Evolutionary conservation across 495 filamentous ascomycete species (phyloP), one percentile per base, ranked within the genome.

Genomic region (Mytilinidion resinicola): DNA sequence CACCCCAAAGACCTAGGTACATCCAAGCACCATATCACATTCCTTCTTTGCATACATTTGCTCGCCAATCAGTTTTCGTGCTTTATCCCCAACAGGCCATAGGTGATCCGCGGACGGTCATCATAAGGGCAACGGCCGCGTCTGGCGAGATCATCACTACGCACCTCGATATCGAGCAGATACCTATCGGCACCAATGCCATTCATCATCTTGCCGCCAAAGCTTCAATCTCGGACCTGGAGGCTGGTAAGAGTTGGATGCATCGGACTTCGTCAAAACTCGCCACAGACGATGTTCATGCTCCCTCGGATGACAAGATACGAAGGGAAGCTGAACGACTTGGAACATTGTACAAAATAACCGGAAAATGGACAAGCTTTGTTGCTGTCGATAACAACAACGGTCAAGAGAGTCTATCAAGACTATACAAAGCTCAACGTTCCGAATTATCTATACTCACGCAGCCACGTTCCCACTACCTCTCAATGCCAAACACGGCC

Each of bases 171-270:
- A 20, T 46, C 12, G 14, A 46, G 5, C 9, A 15, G 8, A 15
- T 5, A 17, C 15, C 8, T 46, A 15, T 19, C 11, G 25, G 19
- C 15, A 12, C 11, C 15, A 17, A 14, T 44, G 38, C 34, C 9
- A 60, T 64, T 36, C 64, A 67, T 54, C 56, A 63, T 50, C 61
- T 67, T 37, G 61, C 64, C 11, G 64, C 64, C 14, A 67, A 67
- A 48, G 56, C 50, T 1, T n/a, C 57, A 20, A 60, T 67, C 37
- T 49, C 51, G 21, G 61, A 67, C 19, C 62, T 65, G 19, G 64
- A 67, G 43, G 58, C 36, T 15, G 61, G 60, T 7, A 54, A 56
- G 15, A 63, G 63, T 55, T 66, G 63, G 63, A 17, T 66, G 14
- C 60, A 66, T 53, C 17, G 7, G 7, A 9, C 7, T 46, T 1